Base-by-base conservation (phyloP, 805 yeast genomes). In the Spathaspora boniae region DNA sequence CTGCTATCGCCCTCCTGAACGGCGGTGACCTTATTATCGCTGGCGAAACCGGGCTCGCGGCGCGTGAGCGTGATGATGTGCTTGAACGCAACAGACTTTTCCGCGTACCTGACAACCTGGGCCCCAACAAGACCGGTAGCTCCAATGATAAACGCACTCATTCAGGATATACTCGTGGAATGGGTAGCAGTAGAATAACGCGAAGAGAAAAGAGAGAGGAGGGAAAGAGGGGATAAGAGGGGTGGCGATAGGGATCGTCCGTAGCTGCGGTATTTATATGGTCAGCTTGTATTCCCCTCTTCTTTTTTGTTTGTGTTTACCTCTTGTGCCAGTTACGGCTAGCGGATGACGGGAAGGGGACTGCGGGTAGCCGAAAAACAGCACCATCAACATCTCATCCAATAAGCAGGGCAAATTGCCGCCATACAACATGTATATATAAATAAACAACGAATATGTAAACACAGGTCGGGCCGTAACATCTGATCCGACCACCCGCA, bases 61-160 rank as follows among this genome's bases (percentile, higher is more conserved):
- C 93, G 72, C 3, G 78, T 56, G 3, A 84, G 43, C 4, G 86
- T 68, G 24, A 58, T 58, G 5, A 82, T 53, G 15, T 65, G 58
- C 2, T 56, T 36, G 26, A 72, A 64, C 3, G 57, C 47, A 1
- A 60, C 40, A 3, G 73, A 56, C 7, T 50, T 42, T 25, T 58
- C 56, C 5, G 76, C 74, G 17, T 57, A 57, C 36, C 65, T 70
- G 36, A 85, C 52, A 40, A 85, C 70, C 16, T 63, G 68, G 16
- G 66, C 47, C 6, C 95, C 96, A 37, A 82, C 80, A 15, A 86
- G 60, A 2, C 96, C 96, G 1, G 95, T 86, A 19, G 88, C 72
- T 2, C 96, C 96, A 29, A 85, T 56, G 11, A 56, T 34, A 21
- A 51, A 33, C 2, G 50, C 49, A 34, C 45, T 51, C 46, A 47